A percentile compares a stretch with the other conserved stretches of the same genome.
These are phyloP conservation scores for Mimosa bimucronata DNA, from an alignment of 306 rosid genomes.

Conservation along the genomic window DNA sequence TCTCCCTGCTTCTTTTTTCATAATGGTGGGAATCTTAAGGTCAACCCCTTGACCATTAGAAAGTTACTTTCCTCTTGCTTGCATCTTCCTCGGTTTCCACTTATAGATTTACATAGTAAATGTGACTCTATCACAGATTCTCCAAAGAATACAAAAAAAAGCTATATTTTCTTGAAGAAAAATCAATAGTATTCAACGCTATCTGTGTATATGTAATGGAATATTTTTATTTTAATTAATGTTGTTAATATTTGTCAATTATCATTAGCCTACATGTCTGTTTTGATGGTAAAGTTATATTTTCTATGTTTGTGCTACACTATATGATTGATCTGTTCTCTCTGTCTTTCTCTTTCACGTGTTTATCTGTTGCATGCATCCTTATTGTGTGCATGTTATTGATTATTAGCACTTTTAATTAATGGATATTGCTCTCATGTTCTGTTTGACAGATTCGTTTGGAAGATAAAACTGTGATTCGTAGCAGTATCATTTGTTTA, in stretches of 20 bases:
- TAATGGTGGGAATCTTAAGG: too few relatives aligned
- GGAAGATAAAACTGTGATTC: constrained; percentile 69
- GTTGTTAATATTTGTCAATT: not conserved
- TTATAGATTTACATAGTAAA: too few relatives aligned
- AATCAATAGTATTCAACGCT: too few relatives aligned
- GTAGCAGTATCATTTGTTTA: constrained; percentile 71
- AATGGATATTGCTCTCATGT: constrained; percentile 25
- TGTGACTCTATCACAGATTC: too few relatives aligned
- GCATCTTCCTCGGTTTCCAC: too few relatives aligned
- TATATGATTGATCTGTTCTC: constrained; percentile 20
- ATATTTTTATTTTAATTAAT: constrained; percentile 1
- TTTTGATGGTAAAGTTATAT: not conserved
- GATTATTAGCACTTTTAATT: constrained; percentile 8
- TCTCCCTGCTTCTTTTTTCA: too few relatives aligned
- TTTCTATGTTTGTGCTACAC: constrained; percentile 4
- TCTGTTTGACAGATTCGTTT: constrained; percentile 69
- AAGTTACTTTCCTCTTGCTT: too few relatives aligned
- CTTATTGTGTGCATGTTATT: constrained; percentile 14
- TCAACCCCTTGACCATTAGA: too few relatives aligned
- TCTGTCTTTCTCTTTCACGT: not conserved
- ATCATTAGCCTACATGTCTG: not conserved
- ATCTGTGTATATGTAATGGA: too few relatives aligned
- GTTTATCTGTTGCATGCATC: constrained; percentile 13
- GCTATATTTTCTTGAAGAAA: too few relatives aligned
- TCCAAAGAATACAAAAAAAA: too few relatives aligned